Evolutionary conservation across 306 rosid genomes (phyloP), one percentile per base, ranked within the genome.

Genomic region (Acacia acuminata): DNA sequence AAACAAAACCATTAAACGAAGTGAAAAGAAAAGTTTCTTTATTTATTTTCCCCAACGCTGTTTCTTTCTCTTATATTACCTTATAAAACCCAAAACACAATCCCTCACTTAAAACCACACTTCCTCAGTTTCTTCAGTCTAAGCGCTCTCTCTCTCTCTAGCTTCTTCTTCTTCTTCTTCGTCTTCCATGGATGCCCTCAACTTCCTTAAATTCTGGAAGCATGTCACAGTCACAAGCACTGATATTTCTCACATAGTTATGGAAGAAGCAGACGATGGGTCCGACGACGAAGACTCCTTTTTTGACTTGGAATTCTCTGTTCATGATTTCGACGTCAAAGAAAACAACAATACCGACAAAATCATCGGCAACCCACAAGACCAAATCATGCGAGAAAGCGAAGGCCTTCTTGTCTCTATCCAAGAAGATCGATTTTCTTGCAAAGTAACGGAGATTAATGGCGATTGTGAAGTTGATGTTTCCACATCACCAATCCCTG

Each of bases 261-360:
- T 86, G 0, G 12, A 20, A 20, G 87, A 85, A 81, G 87, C 88
- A 34, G 87, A 88, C 76, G 75, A 36, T 4, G 90, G 78, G 3
- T 76, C 85, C 43, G 94, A 88, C 40, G 91, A 89, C 42, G 97
- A 94, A 10, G 98, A 95, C 82, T 95, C 98, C 0, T 92, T 93
- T 94, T 92, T 95, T 77, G 98, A 95, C 71, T 88, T 95, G 85
- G 95, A 95, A 83, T 85, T 94, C 63, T 63, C 84, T 13, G 72
- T 76, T 19, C 81, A 69, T 14, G 58, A 84, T 44, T 83, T 75
- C 76, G 87, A 82, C 77, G 48, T 42, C 81, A 79, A 81, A 12
- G 78, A 73, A 71, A 77, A 56, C 80, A 56, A 76, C 71, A 81
- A 0, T 48, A 47, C 19, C 74, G 22, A 66, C 84, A 77, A 84